Base-by-base conservation (phyloP, 2,329 filamentous ascomycete genomes). In the Tympanopsis confertula region DNA sequence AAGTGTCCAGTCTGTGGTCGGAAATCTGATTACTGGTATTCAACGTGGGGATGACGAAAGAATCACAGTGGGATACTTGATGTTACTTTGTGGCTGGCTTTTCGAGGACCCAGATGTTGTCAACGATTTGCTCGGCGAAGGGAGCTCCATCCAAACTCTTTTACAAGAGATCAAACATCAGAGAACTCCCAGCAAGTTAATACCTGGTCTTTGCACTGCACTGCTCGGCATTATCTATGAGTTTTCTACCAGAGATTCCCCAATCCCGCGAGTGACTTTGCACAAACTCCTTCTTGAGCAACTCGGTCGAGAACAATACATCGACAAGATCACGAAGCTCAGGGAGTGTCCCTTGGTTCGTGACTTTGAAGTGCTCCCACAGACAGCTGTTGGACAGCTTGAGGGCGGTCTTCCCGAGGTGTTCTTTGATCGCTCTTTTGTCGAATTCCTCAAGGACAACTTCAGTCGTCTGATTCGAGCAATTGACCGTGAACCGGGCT, bases 191-290 rank as follows among this genome's bases (percentile, higher is more conserved):
- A 62, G 69, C 46, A 51, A 65, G 51, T 59, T 69, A 19, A 75
- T 75, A 12, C 78, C 78, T 45, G 91, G 91, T 2, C 68, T 98
- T 12, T 86, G 83, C 53, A 82, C 87, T 13, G 78, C 87, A 53
- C 63, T 98, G 1, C 68, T 96, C 1, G 91, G 89, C 7, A 80
- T 93, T 15, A 71, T 91, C 4, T 98, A 96, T 54, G 91, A 98
- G 51, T 98, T 96, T 52, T 96, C 89, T 7, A 95, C 89, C 1
- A 94, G 94, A 54, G 91, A 98, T 58, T 96, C 89, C 0, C 86
- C 91, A 0, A 81, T 98, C 37, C 75, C 89, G 4, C 74, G 91
- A 42, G 69, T 78, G 18, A 88, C 82, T 7, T 63, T 98, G 33
- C 84, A 94, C 50, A 77, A 82, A 18, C 72, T 95, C 19, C 66